Evolutionary conservation across 2,329 filamentous ascomycete species (phyloP), one percentile per base, ranked within the genome.

Genomic region (Aspergillus fumigatiaffinis): DNA sequence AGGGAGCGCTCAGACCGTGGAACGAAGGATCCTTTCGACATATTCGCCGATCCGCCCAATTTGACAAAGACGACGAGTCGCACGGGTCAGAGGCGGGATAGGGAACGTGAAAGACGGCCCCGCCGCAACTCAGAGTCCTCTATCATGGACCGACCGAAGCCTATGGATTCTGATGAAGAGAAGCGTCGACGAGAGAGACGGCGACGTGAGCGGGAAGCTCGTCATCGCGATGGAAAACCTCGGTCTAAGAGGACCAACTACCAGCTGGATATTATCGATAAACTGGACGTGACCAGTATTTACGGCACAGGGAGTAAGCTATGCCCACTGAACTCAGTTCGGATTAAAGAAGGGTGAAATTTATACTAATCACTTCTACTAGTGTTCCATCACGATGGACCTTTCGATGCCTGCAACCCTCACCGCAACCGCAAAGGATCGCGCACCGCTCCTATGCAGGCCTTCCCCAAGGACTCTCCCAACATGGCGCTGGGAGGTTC

Each of bases 341-440:
- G 12, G 20, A 17, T 38, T 17, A 14, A 38, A 55, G n/a, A 14
- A 52, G 29, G 10, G 46, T 58, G 9, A 9, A 21, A 4, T 5
- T 3, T 32, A 54, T 47, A 8, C 42, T 60, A 50, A 60, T 5
- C 25, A 51, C 58, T 38, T 54, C 7, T 21, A 32, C 12, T 68
- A 96, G 92, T 96, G 65, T 96, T 97, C 76, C 94, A 99, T 69
- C 94, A 99, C 70, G 94, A 97, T 69, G 94, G 94, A 0, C 94
- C 94, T 4, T 99, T 97, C 68, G 94, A 99, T 75, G 94, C 94
- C 21, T 90, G 94, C 73, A 96, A 96, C 73, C 92, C 94, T 4
- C 90, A 96, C 73, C 90, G 94, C 63, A 99, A 97, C 75, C 87
- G 90, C 57, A 89, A 90, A 70, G 90, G 87, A 66, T 87, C 88